Evolutionary conservation across 331 rosid species (phyloP).

Genomic region (Dryas integrifolia): DNA sequence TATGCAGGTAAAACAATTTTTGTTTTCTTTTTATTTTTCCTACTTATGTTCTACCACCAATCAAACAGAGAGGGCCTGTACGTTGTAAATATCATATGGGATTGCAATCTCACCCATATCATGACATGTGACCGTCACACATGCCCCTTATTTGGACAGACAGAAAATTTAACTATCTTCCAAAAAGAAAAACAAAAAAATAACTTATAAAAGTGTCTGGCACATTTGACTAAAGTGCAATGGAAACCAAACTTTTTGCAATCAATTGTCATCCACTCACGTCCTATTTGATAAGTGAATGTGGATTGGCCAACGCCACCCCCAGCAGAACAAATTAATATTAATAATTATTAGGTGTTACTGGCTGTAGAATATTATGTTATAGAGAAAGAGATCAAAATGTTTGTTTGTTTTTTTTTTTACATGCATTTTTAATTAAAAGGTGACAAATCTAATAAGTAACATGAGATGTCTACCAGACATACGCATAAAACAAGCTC

Average conservation of each 20-base stretch:
- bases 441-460: conserved; percentile 69
- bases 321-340: neutral
- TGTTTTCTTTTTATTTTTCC: neutral
- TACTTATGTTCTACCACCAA: neutral
- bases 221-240: conserved; percentile 29
- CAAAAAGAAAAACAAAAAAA: neutral
- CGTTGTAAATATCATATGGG: neutral
- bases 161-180: neutral
- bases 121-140: conserved; percentile 33
- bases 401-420: conserved; percentile 9
- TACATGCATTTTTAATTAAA: conserved; percentile 53
- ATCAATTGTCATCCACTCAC: conserved; percentile 17
- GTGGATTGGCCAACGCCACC: conserved; percentile 24
- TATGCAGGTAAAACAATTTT: too few species aligned
- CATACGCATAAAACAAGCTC: conserved; percentile 43
- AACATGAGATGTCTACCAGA: conserved; percentile 69
- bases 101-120: conserved; percentile 15
- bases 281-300: conserved; percentile 11
- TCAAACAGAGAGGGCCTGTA: neutral
- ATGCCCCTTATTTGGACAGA: conserved; percentile 28
- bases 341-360: conserved; percentile 7
- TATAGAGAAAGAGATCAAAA: conserved; percentile 9
- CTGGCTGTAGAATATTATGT: conserved; percentile 3
- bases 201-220: conserved; percentile 10
- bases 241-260: conserved; percentile 10